Evolutionary conservation across 2,329 filamentous ascomycete species (phyloP), one percentile per base, ranked within the genome.

Genomic region (Aschersonia sp.): DNA sequence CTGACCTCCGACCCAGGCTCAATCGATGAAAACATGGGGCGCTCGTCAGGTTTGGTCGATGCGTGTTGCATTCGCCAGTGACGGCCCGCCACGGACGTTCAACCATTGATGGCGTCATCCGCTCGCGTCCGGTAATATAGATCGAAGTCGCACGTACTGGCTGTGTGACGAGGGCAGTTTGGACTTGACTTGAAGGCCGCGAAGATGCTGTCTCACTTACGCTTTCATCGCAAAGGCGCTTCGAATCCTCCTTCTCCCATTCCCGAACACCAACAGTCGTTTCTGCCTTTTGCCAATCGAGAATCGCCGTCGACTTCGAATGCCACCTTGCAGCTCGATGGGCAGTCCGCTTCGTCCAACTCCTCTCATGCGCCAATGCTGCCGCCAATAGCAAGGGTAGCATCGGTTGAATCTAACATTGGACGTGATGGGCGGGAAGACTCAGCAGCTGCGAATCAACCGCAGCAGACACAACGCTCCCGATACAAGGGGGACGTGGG

Each of bases 201-300:
- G 38, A 41, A 43, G 9, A 75, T 75, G 72, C 65, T 75, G 47
- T 74, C 72, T 53, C 70, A 74, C 61, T 67, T 78, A 45, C 74
- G 75, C 56, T 78, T 79, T 62, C 75, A 78, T 56, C 72, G 75
- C 55, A 72, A 75, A 56, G 74, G 67, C 45, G 69, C 70, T 54
- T 78, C 75, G 48, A 75, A 71, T 63, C 75, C 75, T 51, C 66
- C 70, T 30, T 77, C 75, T 35, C 74, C 76, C 4, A 58, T 68
- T 30, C 66, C 69, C 47, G 74, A 78, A 49, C 70, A 69, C 49
- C 58, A 66, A 40, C 71, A 42, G 3, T 51, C 69, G 54, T 64
- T 52, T 55, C 70, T 62, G 50, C 59, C 62, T 51, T 49, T 59
- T 45, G 56, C 52, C 53, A 65, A 63, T 43, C 65, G 70, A 42